Percentiles rank a stretch among this genome's conserved stretches.
These are phyloP conservation scores for Ramularia collo-cygni DNA, from an alignment of 2,329 filamentous ascomycete genomes.

Conservation along the genomic window DNA sequence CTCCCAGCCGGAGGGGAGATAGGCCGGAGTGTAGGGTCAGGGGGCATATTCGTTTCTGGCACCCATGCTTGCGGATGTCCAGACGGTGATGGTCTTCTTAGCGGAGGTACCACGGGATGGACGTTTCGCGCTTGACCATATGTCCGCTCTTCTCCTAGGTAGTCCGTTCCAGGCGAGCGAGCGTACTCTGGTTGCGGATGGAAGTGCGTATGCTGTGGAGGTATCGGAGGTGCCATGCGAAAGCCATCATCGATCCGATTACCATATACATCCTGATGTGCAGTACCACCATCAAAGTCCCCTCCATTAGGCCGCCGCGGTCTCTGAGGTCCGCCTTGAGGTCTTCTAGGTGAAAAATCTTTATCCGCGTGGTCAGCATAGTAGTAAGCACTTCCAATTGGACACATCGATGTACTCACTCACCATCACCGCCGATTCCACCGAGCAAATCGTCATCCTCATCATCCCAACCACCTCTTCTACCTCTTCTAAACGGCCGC, in stretches of 20 bases:
- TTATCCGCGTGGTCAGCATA: slow-evolving; percentile 6
- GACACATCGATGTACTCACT: slow-evolving; percentile 11
- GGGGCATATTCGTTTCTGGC: too few relatives aligned
- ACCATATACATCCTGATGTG: not conserved
- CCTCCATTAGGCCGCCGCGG: slow-evolving; percentile 3
- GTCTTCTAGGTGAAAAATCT: slow-evolving; percentile 9
- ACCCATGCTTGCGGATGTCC: too few relatives aligned
- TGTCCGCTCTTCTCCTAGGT: not conserved
- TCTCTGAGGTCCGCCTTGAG: slow-evolving; percentile 1
- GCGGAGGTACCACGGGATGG: too few relatives aligned
- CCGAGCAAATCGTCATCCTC: slow-evolving; percentile 13
- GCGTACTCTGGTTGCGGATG: not conserved
- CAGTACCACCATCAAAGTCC: not conserved
- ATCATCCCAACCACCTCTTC: slow-evolving; percentile 10
- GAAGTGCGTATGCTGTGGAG: not conserved
- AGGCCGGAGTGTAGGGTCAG: too few relatives aligned
- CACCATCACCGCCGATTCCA: slow-evolving; percentile 11
- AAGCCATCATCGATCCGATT: too few relatives aligned
- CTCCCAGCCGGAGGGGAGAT: too few relatives aligned
- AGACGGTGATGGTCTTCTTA: too few relatives aligned
- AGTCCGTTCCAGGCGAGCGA: not conserved
- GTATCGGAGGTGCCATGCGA: too few relatives aligned
- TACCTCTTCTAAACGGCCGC: slow-evolving; percentile 2
- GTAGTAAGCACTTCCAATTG: not conserved
- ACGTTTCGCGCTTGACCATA: too few relatives aligned